These are phyloP conservation scores for Phytomonas sp. DNA, from an alignment of 208 protist species.

Conservation along the genomic window DNA sequence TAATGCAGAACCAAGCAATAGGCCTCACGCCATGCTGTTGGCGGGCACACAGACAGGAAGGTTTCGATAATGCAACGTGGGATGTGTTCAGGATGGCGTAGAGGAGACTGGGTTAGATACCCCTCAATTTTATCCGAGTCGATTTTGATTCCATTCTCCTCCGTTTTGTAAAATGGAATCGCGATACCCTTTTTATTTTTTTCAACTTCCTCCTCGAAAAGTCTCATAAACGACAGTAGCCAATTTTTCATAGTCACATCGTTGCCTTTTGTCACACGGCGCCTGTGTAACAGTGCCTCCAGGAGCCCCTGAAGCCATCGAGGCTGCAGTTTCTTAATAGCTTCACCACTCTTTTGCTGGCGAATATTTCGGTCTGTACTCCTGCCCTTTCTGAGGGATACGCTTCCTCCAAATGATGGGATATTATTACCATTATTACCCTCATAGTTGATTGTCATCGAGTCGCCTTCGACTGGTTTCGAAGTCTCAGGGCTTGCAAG, in stretches of 20 bases:
- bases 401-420: not conserved
- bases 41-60: constrained; percentile 24
- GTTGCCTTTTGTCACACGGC: not conserved
- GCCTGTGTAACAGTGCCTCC: not conserved
- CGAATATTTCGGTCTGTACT: not conserved
- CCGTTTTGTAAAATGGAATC: not conserved
- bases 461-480: not conserved
- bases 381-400: not conserved
- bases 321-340: not conserved
- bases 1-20: constrained; percentile 13
- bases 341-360: not conserved
- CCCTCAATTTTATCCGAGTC: not conserved
- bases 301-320: not conserved
- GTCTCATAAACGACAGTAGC: not conserved
- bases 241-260: not conserved
- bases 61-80: constrained; percentile 17
- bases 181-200: not conserved
- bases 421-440: not conserved
- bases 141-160: not conserved
- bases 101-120: not conserved
- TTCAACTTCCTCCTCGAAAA: not conserved
- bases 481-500: not conserved
- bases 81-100: not conserved
- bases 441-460: not conserved
- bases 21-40: constrained; percentile 24